Evolutionary conservation across 163 green algal species (phyloP).

Genomic region (Scenedesmus sp.): DNA sequence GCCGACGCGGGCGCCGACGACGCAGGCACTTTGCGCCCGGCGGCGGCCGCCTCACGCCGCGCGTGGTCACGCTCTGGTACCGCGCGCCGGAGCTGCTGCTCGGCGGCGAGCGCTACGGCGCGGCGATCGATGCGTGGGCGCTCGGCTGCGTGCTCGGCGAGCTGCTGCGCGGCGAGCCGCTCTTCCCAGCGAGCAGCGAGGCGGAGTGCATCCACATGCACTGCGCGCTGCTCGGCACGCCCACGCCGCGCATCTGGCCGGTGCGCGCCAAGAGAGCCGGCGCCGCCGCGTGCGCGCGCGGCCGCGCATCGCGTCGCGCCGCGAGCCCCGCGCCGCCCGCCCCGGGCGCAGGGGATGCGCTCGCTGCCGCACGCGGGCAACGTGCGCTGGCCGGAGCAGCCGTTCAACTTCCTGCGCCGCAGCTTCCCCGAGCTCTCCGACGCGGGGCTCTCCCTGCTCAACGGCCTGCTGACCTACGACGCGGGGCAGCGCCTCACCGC

Average conservation of each 20-base stretch:
- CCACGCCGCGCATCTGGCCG: constrained; percentile 78
- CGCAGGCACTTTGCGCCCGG: constrained; percentile 56
- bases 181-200: constrained; percentile 70
- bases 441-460: constrained; percentile 70
- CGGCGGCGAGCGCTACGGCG: constrained; percentile 63
- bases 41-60: constrained; percentile 52
- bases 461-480: constrained; percentile 78
- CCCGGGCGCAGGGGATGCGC: constrained; percentile 53
- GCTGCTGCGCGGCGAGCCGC: constrained; percentile 53
- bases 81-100: constrained; percentile 83
- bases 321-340: too few relatives aligned
- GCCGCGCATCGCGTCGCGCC: too few relatives aligned
- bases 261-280: too few relatives aligned
- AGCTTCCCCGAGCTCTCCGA: constrained; percentile 47
- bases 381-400: constrained; percentile 69
- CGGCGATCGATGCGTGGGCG: constrained; percentile 79
- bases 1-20: too few relatives aligned
- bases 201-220: constrained; percentile 69
- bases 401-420: constrained; percentile 75
- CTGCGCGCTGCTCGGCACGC: constrained; percentile 72
- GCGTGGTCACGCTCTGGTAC: constrained; percentile 89
- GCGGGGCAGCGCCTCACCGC: constrained; percentile 70
- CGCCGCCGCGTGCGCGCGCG: too few relatives aligned
- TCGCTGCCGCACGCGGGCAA: constrained; percentile 53
- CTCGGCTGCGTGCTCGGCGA: constrained; percentile 86